phyloP scores from a whole-genome alignment of 2,329 filamentous ascomycete species.

The Colletotrichum tamarilloi region DNA sequence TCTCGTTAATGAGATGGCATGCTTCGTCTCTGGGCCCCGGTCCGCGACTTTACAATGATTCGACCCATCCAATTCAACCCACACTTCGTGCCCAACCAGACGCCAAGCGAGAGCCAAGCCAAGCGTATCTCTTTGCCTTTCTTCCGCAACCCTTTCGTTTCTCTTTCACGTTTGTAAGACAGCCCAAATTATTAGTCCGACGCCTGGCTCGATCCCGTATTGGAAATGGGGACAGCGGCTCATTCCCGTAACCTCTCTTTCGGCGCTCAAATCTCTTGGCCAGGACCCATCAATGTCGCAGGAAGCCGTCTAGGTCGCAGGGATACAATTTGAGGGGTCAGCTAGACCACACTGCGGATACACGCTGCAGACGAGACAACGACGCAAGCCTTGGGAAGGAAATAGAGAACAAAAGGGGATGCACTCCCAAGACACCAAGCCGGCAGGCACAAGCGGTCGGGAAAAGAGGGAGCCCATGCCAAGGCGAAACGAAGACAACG shows the following conservation, averaged over 20 bases:
- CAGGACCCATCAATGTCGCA: slow-evolving; percentile 23
- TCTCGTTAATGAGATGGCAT: slow-evolving; percentile 27
- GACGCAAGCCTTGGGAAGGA: slow-evolving; percentile 4
- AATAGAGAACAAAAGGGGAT: not conserved
- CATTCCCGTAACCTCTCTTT: slow-evolving; percentile 11
- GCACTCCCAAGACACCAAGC: slow-evolving; percentile 33
- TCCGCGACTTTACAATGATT: slow-evolving; percentile 8
- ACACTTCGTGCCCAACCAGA: slow-evolving; percentile 31
- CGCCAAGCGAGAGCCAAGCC: slow-evolving; percentile 23
- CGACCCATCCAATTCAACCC: slow-evolving; percentile 24
- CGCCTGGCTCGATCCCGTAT: not conserved
- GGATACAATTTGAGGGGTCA: slow-evolving; percentile 9
- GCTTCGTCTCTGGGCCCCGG: slow-evolving; percentile 11
- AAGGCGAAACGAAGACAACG: slow-evolving; percentile 20
- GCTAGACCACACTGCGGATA: not conserved
- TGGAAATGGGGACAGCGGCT: slow-evolving; percentile 13
- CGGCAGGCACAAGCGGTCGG: slow-evolving; percentile 33
- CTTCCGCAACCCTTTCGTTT: not conserved
- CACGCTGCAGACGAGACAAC: slow-evolving; percentile 14
- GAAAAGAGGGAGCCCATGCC: slow-evolving; percentile 35
- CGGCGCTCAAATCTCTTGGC: slow-evolving; percentile 33
- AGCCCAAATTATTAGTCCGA: not conserved
- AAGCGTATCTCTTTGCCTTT: slow-evolving; percentile 17
- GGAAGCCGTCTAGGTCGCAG: slow-evolving; percentile 25
- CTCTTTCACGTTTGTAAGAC: not conserved